Conservation (phyloP, 768 basidiomycete genomes). For the Mycena rosella region DNA sequence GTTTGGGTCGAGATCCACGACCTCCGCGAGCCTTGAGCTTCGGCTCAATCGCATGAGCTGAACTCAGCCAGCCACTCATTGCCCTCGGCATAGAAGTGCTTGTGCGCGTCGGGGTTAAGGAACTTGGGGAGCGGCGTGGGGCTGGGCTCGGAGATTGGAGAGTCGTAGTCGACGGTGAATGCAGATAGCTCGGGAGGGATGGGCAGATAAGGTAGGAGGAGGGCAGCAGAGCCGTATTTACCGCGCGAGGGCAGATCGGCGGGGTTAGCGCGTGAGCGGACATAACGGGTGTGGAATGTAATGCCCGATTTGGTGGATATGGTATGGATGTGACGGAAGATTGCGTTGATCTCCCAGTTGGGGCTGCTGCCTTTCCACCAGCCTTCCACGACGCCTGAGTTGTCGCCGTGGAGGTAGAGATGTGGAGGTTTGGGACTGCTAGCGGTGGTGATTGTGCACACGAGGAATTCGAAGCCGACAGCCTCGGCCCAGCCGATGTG, state of each 20-base stretch:
- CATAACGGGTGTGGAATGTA: constrained; percentile 36
- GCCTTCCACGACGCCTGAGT: constrained; percentile 52
- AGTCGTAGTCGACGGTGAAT: constrained; percentile 18
- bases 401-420: constrained; percentile 37
- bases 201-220: constrained; percentile 10
- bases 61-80: constrained; percentile 5
- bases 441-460: constrained; percentile 34
- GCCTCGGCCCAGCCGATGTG: constrained; percentile 65
- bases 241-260: constrained; percentile 40
- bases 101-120: not conserved
- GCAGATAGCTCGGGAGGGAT: not conserved
- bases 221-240: not conserved
- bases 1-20: not conserved
- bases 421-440: constrained; percentile 33
- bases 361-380: constrained; percentile 49
- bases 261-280: constrained; percentile 35
- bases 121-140: not conserved
- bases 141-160: no score
- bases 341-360: constrained; percentile 42
- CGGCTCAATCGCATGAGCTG: not conserved
- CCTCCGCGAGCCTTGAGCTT: not conserved
- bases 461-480: constrained; percentile 57
- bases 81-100: not conserved
- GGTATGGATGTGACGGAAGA: constrained; percentile 45
- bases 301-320: not conserved